Evolutionary conservation across 2,329 filamentous ascomycete species (phyloP), one percentile per base, ranked within the genome.

Genomic region (Sphaerostilbella broomeana): DNA sequence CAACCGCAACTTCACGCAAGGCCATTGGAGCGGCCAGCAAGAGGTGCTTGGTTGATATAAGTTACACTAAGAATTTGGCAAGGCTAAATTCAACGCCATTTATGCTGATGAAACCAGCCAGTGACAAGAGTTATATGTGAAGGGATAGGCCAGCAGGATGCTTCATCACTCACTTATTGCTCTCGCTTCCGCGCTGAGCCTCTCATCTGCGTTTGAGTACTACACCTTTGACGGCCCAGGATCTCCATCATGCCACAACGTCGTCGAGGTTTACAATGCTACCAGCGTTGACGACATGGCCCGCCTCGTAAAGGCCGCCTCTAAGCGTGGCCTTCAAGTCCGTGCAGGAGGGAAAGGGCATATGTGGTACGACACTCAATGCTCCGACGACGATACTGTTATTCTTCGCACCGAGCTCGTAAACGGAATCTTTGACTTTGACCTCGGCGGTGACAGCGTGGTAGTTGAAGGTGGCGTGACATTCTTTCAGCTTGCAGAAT

Each of bases 301-400:
- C 4, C 44, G 50, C 4, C 48, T 69, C 20, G 67, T 73, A 33
- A 61, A 62, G 35, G 51, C 60, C 18, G 65, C 68, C 11, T 54
- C 60, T 17, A 53, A 54, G 6, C 53, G 57, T 7, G 60, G 61
- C 19, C 61, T 61, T 10, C 63, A 63, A 3, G 60, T 73, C 18
- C 63, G 69, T 31, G 69, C 69, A 9, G 66, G 61, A 4, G 70
- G 67, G 2, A 71, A 71, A 48, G 69, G 67, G 3, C 69, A 72
- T 49, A 70, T 69, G 61, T 70, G 69, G 68, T 73, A 72, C 50
- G 68, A 73, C 47, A 73, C 70, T 21, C 70, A 72, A 61, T 73
- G 69, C 55, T 65, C 65, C 29, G 69, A 72, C 51, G 58, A 69
- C 42, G 50, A 54, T 30, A 73, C 69, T 2, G 54, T 72, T 47